A percentile compares a stretch with the other conserved stretches of the same genome.
Evolutionary conservation across 768 basidiomycete genomes (phyloP).

Genomic region (Rhodosporidiobolus odoratus): DNA sequence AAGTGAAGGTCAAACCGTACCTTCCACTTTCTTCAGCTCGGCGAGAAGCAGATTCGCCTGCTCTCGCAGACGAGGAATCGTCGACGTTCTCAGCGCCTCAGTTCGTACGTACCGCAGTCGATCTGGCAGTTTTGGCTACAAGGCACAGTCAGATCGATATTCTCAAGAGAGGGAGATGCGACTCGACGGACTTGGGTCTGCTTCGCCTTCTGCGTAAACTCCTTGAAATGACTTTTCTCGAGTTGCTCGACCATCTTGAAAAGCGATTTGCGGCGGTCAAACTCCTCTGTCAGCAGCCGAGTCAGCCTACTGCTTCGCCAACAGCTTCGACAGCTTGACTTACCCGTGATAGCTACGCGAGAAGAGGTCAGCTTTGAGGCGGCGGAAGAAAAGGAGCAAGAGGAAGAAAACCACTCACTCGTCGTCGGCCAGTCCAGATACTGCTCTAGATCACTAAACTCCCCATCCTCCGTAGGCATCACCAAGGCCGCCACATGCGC

Average conservation of each 20-base stretch:
- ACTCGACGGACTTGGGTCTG: background rate
- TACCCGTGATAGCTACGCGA: background rate
- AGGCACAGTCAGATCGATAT: background rate
- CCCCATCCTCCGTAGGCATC: background rate
- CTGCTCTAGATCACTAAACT: background rate
- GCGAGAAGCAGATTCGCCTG: background rate
- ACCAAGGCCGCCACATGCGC: background rate
- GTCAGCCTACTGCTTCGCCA: background rate
- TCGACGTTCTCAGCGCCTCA: background rate
- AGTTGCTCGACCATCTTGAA: background rate
- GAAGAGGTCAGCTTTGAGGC: background rate
- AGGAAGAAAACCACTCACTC: background rate
- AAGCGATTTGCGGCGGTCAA: constrained; percentile 1
- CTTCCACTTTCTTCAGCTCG: background rate
- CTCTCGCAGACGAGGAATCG: background rate
- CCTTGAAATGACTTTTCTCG: background rate
- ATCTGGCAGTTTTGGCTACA: background rate
- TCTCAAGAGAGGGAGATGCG: background rate
- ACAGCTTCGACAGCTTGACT: background rate
- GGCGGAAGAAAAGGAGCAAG: background rate
- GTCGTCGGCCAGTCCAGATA: constrained; percentile 1
- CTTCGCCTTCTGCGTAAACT: background rate
- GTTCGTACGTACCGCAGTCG: background rate
- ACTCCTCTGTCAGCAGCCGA: background rate
- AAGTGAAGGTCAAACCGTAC: background rate